Conservation (phyloP, 805 yeast species). For the Ogataea henricii region DNA sequence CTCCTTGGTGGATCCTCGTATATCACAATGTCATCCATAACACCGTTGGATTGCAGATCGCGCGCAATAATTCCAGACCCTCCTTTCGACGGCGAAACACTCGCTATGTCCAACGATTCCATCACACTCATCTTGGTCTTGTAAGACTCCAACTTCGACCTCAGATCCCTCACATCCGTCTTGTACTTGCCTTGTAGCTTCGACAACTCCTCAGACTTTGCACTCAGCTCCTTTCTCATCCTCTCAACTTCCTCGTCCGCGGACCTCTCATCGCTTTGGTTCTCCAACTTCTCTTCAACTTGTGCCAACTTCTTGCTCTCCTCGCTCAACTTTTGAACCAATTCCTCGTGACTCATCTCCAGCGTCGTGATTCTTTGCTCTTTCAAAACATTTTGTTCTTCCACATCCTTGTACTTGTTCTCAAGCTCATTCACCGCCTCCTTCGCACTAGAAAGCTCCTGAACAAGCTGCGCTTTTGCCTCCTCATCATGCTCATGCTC, state of each 20-base stretch:
- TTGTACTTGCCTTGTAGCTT: slow-evolving; percentile 17
- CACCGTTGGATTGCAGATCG: slow-evolving; percentile 4
- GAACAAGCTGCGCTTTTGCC: not conserved
- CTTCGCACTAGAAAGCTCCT: not conserved
- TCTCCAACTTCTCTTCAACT: not conserved
- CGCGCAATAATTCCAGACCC: slow-evolving; percentile 7
- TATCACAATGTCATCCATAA: slow-evolving; percentile 17
- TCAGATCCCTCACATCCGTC: slow-evolving; percentile 16
- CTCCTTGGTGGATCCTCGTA: slow-evolving; percentile 13
- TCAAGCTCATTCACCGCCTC: not conserved
- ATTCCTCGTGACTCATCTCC: not conserved
- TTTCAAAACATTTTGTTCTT: not conserved
- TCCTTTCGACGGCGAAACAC: slow-evolving; percentile 10
- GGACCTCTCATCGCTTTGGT: not conserved
- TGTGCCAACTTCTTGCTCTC: not conserved
- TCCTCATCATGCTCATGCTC: not conserved
- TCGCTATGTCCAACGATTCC: slow-evolving; percentile 15
- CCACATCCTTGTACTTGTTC: not conserved
- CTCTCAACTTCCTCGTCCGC: not conserved
- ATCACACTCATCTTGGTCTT: slow-evolving; percentile 20
- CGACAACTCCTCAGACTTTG: slow-evolving; percentile 4
- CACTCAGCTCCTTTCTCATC: not conserved
- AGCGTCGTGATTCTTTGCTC: not conserved
- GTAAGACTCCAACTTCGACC: slow-evolving; percentile 21
- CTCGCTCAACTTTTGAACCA: not conserved